Conservation (phyloP, 2,329 filamentous ascomycete genomes). For the Cladophialophora immunda region DNA sequence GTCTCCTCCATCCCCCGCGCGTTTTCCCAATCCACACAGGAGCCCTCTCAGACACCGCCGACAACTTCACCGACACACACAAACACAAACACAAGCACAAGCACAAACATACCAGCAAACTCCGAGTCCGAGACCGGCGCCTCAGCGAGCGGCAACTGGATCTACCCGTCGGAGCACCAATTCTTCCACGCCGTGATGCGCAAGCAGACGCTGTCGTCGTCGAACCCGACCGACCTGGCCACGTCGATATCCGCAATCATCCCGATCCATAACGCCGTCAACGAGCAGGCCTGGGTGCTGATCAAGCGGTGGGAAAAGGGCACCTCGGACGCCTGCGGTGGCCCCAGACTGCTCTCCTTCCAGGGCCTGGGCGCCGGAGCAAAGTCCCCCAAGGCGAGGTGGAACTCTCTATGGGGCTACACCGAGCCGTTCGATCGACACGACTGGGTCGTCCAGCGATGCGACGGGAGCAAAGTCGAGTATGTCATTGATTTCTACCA, state of each 20-base stretch:
- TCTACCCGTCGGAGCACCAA: constrained; percentile 96
- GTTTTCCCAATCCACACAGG: constrained; percentile 35
- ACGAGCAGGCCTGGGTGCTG: constrained; percentile 93
- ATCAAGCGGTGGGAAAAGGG: constrained; percentile 84
- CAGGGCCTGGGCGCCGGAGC: constrained; percentile 66
- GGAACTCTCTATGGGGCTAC: constrained; percentile 78
- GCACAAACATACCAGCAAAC: constrained; percentile 66
- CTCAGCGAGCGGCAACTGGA: constrained; percentile 82
- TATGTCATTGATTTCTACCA: constrained; percentile 99
- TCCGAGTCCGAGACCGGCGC: constrained; percentile 81
- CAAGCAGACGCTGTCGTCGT: constrained; percentile 70
- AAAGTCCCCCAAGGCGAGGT: constrained; percentile 81
- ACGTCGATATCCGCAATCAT: constrained; percentile 72
- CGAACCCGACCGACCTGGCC: constrained; percentile 55
- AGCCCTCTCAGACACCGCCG: constrained; percentile 42
- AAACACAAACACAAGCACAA: too few relatives aligned
- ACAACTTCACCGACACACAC: too few relatives aligned
- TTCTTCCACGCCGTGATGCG: constrained; percentile 97
- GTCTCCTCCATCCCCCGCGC: constrained; percentile 81
- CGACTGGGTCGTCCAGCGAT: constrained; percentile 96
- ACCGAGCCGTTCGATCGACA: constrained; percentile 92
- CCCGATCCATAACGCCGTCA: constrained; percentile 98
- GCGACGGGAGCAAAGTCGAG: constrained; percentile 76
- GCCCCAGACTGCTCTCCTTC: constrained; percentile 85
- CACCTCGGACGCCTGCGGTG: constrained; percentile 62